Conservation (phyloP, 1,139 yeast genomes). For the Diutina catenulata region DNA sequence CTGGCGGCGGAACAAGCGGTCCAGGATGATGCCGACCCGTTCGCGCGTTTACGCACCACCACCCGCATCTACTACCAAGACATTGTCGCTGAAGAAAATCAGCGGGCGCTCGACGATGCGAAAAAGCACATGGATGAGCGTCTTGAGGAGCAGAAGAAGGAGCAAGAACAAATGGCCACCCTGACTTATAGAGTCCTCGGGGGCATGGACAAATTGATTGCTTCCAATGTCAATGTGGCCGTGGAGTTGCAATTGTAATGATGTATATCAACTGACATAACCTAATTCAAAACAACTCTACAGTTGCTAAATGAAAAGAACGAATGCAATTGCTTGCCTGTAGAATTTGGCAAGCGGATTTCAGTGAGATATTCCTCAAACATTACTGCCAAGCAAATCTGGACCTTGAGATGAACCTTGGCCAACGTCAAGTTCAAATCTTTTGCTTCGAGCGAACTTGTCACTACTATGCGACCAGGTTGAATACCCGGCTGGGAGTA, state of each 20-base stretch:
- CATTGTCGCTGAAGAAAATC: slow-evolving; percentile 31
- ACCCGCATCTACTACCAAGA: slow-evolving; percentile 70
- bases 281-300: too few relatives aligned
- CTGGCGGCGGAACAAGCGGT: slow-evolving; percentile 20
- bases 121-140: slow-evolving; percentile 22
- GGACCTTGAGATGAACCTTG: too few relatives aligned
- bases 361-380: too few relatives aligned
- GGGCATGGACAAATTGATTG: slow-evolving; percentile 30
- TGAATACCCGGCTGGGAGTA: too few relatives aligned
- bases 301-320: too few relatives aligned
- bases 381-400: too few relatives aligned
- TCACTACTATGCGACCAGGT: too few relatives aligned
- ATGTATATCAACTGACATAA: too few relatives aligned
- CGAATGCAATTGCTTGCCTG: too few relatives aligned
- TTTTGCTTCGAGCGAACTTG: too few relatives aligned
- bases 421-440: too few relatives aligned
- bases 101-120: slow-evolving; percentile 32
- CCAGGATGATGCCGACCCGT: slow-evolving; percentile 63
- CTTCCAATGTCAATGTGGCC: slow-evolving; percentile 6
- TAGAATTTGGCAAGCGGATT: too few relatives aligned
- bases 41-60: slow-evolving; percentile 76
- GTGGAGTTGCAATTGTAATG: background rate
- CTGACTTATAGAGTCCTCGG: slow-evolving; percentile 35
- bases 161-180: slow-evolving; percentile 29
- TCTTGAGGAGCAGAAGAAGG: slow-evolving; percentile 25